Percentiles rank a stretch among this genome's conserved stretches.
phyloP scores from a whole-genome alignment of 192 early-diverging fungal genomes.

The Umbelopsis sp. region DNA sequence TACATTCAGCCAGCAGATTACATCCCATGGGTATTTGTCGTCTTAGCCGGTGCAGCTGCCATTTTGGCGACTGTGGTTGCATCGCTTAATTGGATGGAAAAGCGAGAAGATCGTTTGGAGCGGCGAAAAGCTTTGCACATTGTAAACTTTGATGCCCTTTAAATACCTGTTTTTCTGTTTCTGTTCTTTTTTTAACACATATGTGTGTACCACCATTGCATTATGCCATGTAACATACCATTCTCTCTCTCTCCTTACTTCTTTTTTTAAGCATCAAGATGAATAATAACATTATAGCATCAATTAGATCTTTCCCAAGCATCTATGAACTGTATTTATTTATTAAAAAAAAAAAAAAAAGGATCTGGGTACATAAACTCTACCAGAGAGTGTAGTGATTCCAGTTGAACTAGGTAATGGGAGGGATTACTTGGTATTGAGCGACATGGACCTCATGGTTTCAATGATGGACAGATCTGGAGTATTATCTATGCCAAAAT shows the following conservation, averaged over 20 bases:
- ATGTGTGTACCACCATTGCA: not conserved
- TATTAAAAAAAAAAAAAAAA: not conserved
- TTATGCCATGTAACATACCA: conserved; percentile 10
- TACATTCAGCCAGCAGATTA: conserved; percentile 89
- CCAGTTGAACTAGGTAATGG: no score
- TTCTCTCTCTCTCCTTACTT: not conserved
- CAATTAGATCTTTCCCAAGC: not conserved
- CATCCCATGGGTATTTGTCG: conserved; percentile 80
- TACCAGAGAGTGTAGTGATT: not conserved
- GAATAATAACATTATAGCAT: not conserved
- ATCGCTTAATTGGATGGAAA: conserved; percentile 75
- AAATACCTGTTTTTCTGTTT: conserved; percentile 9
- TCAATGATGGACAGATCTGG: conserved; percentile 14
- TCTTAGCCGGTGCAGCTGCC: conserved; percentile 69
- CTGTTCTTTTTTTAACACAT: not conserved
- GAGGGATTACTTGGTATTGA: not conserved
- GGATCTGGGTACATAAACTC: not conserved
- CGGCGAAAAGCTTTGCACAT: conserved; percentile 75
- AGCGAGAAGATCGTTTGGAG: conserved; percentile 81
- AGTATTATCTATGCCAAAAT: not conserved
- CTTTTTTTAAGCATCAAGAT: not conserved
- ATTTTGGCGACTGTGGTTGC: conserved; percentile 72
- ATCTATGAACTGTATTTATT: not conserved
- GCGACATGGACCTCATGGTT: not conserved
- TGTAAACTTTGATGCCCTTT: conserved; percentile 94